phyloP scores from a whole-genome alignment of 2,329 filamentous ascomycete genomes.

The Cytospora paraplurivora region DNA sequence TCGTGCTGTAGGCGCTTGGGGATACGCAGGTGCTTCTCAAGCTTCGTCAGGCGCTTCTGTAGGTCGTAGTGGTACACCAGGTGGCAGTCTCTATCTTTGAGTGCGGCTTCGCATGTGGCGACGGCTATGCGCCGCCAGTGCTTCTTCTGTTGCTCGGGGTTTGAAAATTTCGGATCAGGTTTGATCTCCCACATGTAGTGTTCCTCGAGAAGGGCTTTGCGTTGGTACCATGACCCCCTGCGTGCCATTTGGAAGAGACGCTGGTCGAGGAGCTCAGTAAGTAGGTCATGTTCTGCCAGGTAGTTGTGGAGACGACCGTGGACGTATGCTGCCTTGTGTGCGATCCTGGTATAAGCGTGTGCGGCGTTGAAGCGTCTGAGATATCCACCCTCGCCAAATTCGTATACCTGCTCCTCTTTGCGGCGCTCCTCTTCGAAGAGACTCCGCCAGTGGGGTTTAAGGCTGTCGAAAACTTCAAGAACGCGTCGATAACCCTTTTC shows the following conservation, averaged over 20 bases:
- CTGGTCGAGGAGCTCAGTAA: slow-evolving; percentile 77
- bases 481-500: slow-evolving; percentile 68
- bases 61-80: slow-evolving; percentile 92
- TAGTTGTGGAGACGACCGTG: slow-evolving; percentile 83
- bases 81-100: slow-evolving; percentile 88
- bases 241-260: slow-evolving; percentile 82
- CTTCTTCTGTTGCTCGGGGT: slow-evolving; percentile 65
- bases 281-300: slow-evolving; percentile 70
- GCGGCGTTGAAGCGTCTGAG: slow-evolving; percentile 86
- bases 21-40: slow-evolving; percentile 82
- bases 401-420: slow-evolving; percentile 77
- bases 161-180: slow-evolving; percentile 42
- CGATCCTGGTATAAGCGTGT: slow-evolving; percentile 89
- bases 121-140: slow-evolving; percentile 79
- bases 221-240: slow-evolving; percentile 91
- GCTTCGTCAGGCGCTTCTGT: slow-evolving; percentile 88
- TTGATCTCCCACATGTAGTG: slow-evolving; percentile 80
- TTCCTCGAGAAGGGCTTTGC: slow-evolving; percentile 91
- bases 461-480: slow-evolving; percentile 69
- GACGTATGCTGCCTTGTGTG: slow-evolving; percentile 82
- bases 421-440: slow-evolving; percentile 73
- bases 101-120: slow-evolving; percentile 78
- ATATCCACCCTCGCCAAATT: slow-evolving; percentile 84
- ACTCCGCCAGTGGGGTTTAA: slow-evolving; percentile 79
- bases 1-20: slow-evolving; percentile 88